Percentiles rank a stretch among this genome's conserved stretches.
phyloP scores from a whole-genome alignment of 2,329 filamentous ascomycete species.

The Cladosporium oxysporum region DNA sequence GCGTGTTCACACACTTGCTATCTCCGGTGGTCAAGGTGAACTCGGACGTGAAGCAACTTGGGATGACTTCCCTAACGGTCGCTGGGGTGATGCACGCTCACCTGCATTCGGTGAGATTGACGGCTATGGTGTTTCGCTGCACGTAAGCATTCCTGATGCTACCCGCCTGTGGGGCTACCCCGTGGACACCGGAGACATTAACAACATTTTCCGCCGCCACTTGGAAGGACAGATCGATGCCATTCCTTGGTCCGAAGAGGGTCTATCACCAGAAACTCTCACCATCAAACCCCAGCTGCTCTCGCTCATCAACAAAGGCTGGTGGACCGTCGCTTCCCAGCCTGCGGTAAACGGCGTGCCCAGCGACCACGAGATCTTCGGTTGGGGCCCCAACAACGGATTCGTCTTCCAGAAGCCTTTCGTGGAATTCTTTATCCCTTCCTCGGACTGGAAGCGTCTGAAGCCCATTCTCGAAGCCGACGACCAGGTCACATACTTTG shows the following conservation, averaged over 20 bases:
- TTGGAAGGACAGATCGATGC: slow-evolving; percentile 76
- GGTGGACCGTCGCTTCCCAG: slow-evolving; percentile 96
- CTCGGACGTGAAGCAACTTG: slow-evolving; percentile 93
- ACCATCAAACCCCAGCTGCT: slow-evolving; percentile 77
- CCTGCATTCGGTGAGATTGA: slow-evolving; percentile 96
- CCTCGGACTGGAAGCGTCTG: slow-evolving; percentile 69
- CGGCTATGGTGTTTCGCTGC: slow-evolving; percentile 94
- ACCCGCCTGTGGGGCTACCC: slow-evolving; percentile 84
- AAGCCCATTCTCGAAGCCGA: slow-evolving; percentile 65
- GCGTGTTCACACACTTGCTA: slow-evolving; percentile 75
- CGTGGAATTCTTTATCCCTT: slow-evolving; percentile 89
- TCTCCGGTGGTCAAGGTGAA: slow-evolving; percentile 88
- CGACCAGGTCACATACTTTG: slow-evolving; percentile 81
- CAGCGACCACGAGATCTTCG: slow-evolving; percentile 76
- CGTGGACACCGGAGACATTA: slow-evolving; percentile 69
- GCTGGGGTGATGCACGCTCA: slow-evolving; percentile 90
- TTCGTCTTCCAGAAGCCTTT: slow-evolving; percentile 99
- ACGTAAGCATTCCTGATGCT: slow-evolving; percentile 83
- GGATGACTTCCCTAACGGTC: slow-evolving; percentile 97
- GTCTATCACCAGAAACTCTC: slow-evolving; percentile 77
- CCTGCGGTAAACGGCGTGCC: slow-evolving; percentile 85
- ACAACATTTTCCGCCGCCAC: slow-evolving; percentile 75
- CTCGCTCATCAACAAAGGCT: slow-evolving; percentile 76
- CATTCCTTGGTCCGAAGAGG: slow-evolving; percentile 93
- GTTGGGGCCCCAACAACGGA: slow-evolving; percentile 89